Conservation (phyloP, 2,329 filamentous ascomycete species). For the Trichoderma simmonsii region DNA sequence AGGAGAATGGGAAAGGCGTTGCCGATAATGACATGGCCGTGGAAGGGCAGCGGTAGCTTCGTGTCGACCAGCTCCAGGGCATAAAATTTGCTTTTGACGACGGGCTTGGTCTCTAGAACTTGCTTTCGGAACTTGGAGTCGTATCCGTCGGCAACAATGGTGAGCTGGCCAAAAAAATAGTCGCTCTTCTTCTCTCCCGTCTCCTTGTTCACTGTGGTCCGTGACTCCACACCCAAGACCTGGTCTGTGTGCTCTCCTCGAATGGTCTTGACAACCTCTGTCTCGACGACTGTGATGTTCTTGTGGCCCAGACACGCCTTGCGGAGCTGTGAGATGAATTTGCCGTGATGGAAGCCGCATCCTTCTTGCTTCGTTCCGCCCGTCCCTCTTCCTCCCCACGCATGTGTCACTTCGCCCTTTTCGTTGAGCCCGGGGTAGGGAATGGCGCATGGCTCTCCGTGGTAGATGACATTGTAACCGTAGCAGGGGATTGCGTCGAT, state of each 20-base stretch:
- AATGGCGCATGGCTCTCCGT: constrained; percentile 69
- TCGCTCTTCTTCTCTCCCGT: constrained; percentile 59
- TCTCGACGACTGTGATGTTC: constrained; percentile 90
- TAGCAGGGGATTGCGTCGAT: constrained; percentile 82
- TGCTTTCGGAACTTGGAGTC: constrained; percentile 86
- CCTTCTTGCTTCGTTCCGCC: constrained; percentile 57
- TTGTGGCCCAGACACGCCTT: constrained; percentile 68
- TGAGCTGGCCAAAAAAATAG: constrained; percentile 84
- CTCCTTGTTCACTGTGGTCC: constrained; percentile 55
- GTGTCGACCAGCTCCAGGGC: constrained; percentile 90
- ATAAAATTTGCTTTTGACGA: constrained; percentile 84
- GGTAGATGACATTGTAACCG: constrained; percentile 86
- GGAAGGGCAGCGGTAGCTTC: constrained; percentile 67
- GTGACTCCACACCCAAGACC: constrained; percentile 78
- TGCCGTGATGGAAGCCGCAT: constrained; percentile 86
- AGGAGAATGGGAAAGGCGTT: constrained; percentile 75
- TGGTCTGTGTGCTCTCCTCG: constrained; percentile 65
- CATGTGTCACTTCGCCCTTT: constrained; percentile 39
- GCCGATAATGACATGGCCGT: constrained; percentile 85
- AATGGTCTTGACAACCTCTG: constrained; percentile 75
- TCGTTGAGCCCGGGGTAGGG: constrained; percentile 69
- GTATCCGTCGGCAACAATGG: constrained; percentile 89
- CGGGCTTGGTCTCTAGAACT: constrained; percentile 63
- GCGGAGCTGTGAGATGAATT: constrained; percentile 82
- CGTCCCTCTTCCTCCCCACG: constrained; percentile 36